Conservation (phyloP, 805 yeast species). For the Monosporozyma aerobia region DNA sequence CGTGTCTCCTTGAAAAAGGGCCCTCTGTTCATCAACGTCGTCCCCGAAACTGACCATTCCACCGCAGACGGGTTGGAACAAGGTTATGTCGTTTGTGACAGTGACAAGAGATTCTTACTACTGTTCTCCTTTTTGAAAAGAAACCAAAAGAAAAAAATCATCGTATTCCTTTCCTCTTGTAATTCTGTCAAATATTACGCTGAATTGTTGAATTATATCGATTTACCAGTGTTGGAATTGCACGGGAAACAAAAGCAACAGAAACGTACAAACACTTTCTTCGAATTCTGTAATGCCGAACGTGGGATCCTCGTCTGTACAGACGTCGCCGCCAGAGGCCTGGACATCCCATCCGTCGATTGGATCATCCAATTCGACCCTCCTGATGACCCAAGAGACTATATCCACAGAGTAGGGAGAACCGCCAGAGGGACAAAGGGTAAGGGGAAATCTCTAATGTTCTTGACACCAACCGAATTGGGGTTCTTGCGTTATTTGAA, state of each 20-base stretch:
- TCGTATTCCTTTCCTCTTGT: conserved; percentile 93
- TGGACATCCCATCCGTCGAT: conserved; percentile 97
- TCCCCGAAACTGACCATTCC: conserved; percentile 68
- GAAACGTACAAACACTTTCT: conserved; percentile 95
- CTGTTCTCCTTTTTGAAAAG: conserved; percentile 89
- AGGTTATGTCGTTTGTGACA: conserved; percentile 96
- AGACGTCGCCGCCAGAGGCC: conserved; percentile 98
- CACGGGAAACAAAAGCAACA: conserved; percentile 99
- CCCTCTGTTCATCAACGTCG: conserved; percentile 89
- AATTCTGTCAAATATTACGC: conserved; percentile 95
- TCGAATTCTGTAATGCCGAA: conserved; percentile 95
- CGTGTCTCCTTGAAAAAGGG: conserved; percentile 92
- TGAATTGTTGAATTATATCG: conserved; percentile 90
- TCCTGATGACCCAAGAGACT: conserved; percentile 99
- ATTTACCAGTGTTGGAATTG: conserved; percentile 88
- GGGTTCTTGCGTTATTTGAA: conserved; percentile 92
- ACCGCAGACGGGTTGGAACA: conserved; percentile 97
- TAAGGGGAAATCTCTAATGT: conserved; percentile 90
- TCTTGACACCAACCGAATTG: conserved; percentile 84
- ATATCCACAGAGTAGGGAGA: conserved; percentile 97
- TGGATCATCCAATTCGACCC: conserved; percentile 99
- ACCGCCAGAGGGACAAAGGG: conserved; percentile 93
- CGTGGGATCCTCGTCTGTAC: conserved; percentile 91
- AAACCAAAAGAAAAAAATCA: conserved; percentile 82
- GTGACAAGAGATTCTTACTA: conserved; percentile 85